Base-by-base conservation (phyloP, 257 asterid species). In the Solanum sitiens region DNA sequence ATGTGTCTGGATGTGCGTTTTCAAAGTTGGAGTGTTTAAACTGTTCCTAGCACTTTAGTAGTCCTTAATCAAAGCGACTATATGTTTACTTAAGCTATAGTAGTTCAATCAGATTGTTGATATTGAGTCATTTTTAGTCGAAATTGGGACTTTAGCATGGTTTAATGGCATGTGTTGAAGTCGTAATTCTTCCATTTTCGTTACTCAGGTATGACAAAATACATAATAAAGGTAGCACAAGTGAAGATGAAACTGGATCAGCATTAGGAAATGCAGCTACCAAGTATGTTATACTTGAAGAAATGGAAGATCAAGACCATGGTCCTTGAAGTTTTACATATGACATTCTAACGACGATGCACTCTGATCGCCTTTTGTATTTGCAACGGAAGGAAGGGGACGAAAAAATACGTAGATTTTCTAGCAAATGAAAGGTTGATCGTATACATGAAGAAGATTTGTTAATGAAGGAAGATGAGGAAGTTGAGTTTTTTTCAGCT, bases 261-360 rank as follows among this genome's bases (percentile, higher is more conserved):
- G 74, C 91, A 9, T 74, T 83, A 11, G 91, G 83, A 35, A 89
- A 83, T 87, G 84, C 90, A 35, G 70, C 93, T 76, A 90, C 97
- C 15, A 95, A 93, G 89, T 96, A 96, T 87, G 97, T 93, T 88
- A 94, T 96, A 37, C 98, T 96, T 33, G 98, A 94, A 73, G 98
- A 96, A 91, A 89, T 91, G 92, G 99, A 94, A 18, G 96, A 94
- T 71, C 94, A 93, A 89, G 98, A 92, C 71, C 93, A 92, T 5
- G 86, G 56, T 61, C 91, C 93, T 67, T 93, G 87, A 89, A 86
- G 87, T 83, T 83, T 85, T 85, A 56, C 35, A 84, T 70, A 50
- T 84, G 39, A 40, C 4, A 88, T 47, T 80, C 44, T 30, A 30
- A 47, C 16, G 2, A 45, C 18, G n/a, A 0, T 8, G 7, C 32